Base-by-base conservation (phyloP, 2,329 filamentous ascomycete genomes). In the Ceratocystiopsis brevicomis region DNA sequence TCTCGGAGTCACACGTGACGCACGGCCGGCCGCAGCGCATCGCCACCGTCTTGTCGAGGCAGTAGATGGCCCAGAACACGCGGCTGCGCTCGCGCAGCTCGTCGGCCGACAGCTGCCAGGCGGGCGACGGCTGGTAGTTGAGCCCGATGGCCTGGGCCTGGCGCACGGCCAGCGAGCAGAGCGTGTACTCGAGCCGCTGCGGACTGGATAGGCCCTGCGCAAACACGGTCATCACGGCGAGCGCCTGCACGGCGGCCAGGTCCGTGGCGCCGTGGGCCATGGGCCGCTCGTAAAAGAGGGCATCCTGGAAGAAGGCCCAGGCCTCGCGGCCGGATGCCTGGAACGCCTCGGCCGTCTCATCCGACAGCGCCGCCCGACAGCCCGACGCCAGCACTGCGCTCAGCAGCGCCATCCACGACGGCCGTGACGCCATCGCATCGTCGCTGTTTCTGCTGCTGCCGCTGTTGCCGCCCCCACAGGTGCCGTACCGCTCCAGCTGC, bases 181-280 rank as follows among this genome's bases (percentile, higher is more conserved):
- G 44, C 32, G 44, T 45, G 37, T 45, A 45, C 34, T 45, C 44
- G n/a, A 45, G 44, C 21, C 40, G 39, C 32, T 45, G 44, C 11
- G 44, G 44, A 16, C 44, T 45, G 13, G 44, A 45, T 19, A 45
- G 37, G 3, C 44, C 44, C 33, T 45, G 44, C 1, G 44, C 44
- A 19, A 45, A 45, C 14, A 45, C 44, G 9, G 44, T 41, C 39
- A 44, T 34, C 10, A 38, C 39, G 9, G 43, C 43, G 37, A 45
- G 35, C 16, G 40, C 44, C 40, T 45, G 44, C 14, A 45, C 44
- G 10, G 44, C 44, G n/a, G 41, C 38, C 37, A 43, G 19, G n/a
- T 45, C 44, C 0, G 40, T 45, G 13, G 44, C 33, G 15, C 41
- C 40, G 40, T 45, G 43, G 16, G 39, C 40, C 14, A 45, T 45